These are phyloP conservation scores for Boletus pseudopeckii DNA, from an alignment of 768 basidiomycete genomes.

Conservation along the genomic window DNA sequence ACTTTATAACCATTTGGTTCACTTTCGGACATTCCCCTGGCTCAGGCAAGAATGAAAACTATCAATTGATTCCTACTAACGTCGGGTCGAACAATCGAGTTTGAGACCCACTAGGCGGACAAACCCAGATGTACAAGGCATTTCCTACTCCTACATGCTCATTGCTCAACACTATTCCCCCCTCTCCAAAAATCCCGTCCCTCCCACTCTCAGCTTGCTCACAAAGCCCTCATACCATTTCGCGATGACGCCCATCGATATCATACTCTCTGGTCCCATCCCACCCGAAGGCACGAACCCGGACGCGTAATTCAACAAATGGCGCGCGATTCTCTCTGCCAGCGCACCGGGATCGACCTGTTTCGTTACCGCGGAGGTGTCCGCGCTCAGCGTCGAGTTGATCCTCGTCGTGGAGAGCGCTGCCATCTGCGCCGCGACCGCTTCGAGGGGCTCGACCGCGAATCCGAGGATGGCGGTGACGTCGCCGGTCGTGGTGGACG, in stretches of 20 bases:
- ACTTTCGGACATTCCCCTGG: too few species aligned
- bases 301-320: slow-evolving; percentile 73
- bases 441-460: slow-evolving; percentile 68
- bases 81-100: not conserved
- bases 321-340: slow-evolving; percentile 45
- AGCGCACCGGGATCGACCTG: slow-evolving; percentile 11
- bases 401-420: slow-evolving; percentile 35
- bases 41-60: too few species aligned
- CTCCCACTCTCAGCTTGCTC: slow-evolving; percentile 54
- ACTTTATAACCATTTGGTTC: too few species aligned
- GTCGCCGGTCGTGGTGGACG: slow-evolving; percentile 37
- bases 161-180: slow-evolving; percentile 3
- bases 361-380: slow-evolving; percentile 12
- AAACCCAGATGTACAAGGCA: not conserved
- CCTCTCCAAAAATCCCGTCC: slow-evolving; percentile 59
- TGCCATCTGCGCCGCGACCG: slow-evolving; percentile 58
- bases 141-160: not conserved
- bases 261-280: slow-evolving; percentile 46
- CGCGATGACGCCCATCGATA: slow-evolving; percentile 61
- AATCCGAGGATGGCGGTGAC: slow-evolving; percentile 77
- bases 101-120: too few species aligned
- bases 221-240: slow-evolving; percentile 73
- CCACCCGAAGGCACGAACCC: slow-evolving; percentile 51
- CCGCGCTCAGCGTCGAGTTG: slow-evolving; percentile 22
- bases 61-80: not conserved